A percentile compares a stretch with the other conserved stretches of the same genome.
These are phyloP conservation scores for Tremella yokohamensis DNA, from an alignment of 768 basidiomycete species.

Conservation along the genomic window DNA sequence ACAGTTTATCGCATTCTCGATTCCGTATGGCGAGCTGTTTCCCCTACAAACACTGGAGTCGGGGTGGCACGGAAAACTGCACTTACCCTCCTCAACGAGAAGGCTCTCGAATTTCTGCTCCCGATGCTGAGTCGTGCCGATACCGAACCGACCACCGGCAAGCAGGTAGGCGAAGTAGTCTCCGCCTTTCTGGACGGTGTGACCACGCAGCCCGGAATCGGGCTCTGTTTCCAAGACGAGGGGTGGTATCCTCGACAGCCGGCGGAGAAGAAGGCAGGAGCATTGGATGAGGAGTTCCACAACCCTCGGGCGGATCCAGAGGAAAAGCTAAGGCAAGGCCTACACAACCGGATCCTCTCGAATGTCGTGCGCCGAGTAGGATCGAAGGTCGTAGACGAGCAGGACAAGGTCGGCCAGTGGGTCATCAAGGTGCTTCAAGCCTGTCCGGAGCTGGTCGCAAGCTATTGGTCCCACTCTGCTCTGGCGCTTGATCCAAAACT, in stretches of 20 bases:
- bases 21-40: slow-evolving; percentile 39
- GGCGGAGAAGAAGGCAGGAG: slow-evolving; percentile 44
- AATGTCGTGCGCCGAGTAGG: slow-evolving; percentile 66
- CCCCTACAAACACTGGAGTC: slow-evolving; percentile 29
- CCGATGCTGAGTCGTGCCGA: slow-evolving; percentile 69
- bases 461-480: slow-evolving; percentile 50
- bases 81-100: slow-evolving; percentile 41
- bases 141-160: slow-evolving; percentile 61
- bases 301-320: slow-evolving; percentile 51
- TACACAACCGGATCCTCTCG: slow-evolving; percentile 74
- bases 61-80: slow-evolving; percentile 31
- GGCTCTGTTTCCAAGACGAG: slow-evolving; percentile 80
- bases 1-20: slow-evolving; percentile 44
- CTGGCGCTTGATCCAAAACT: slow-evolving; percentile 45
- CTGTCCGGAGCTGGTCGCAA: slow-evolving; percentile 78
- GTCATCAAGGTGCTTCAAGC: slow-evolving; percentile 72
- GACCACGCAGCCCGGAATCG: slow-evolving; percentile 73
- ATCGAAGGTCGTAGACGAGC: slow-evolving; percentile 77
- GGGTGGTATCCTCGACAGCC: slow-evolving; percentile 86
- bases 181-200: slow-evolving; percentile 85
- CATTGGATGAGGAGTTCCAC: slow-evolving; percentile 53
- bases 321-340: slow-evolving; percentile 30
- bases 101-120: slow-evolving; percentile 55
- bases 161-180: slow-evolving; percentile 58
- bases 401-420: slow-evolving; percentile 72